Evolutionary conservation across 345 rosid species (phyloP), one percentile per base, ranked within the genome.

Genomic region (Psidium guajava): DNA sequence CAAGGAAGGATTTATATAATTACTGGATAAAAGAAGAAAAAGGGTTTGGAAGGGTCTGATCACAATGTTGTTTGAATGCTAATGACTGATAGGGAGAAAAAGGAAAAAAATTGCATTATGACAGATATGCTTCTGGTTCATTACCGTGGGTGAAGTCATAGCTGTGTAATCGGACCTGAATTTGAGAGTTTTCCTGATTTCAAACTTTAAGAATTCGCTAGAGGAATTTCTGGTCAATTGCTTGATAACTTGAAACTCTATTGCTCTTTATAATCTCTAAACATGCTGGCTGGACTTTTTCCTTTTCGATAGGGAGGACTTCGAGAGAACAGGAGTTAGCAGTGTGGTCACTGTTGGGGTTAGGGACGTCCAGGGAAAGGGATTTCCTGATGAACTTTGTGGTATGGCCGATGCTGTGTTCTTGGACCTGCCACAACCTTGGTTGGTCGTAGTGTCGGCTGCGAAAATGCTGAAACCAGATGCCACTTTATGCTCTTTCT

Each of bases 281-380:
- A 58, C 22, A 32, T 32, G 44, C 77, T 64, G 77, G 85, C n/a
- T 64, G 40, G 40, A 12, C 53, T 2, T 59, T 55, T 77, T 64
- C 64, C 91, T 55, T 80, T 80, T 89, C 20, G 32, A 83, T 85
- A 96, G 98, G 91, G 96, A 94, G 86, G 99, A 96, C 89, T 96
- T 96, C 84, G 96, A 92, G 89, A 89, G 82, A 92, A 97, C 96
- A 14, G 98, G 98, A 50, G 89, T 95, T 28, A 91, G 90, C 91
- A 90, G 88, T 32, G 83, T 93, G 82, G 98, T 96, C 7, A 94
- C 98, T 5, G 98, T 95, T 57, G 95, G 94, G 83, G 96, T 96
- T 81, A 90, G 99, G 90, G 99, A 96, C 86, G 92, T 96, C 86
- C 99, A 97, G 88, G 98, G 98, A 69, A 89, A 92, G 87, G 99